phyloP scores from a whole-genome alignment of 192 early-diverging fungal species.

The Funneliformis mosseae region DNA sequence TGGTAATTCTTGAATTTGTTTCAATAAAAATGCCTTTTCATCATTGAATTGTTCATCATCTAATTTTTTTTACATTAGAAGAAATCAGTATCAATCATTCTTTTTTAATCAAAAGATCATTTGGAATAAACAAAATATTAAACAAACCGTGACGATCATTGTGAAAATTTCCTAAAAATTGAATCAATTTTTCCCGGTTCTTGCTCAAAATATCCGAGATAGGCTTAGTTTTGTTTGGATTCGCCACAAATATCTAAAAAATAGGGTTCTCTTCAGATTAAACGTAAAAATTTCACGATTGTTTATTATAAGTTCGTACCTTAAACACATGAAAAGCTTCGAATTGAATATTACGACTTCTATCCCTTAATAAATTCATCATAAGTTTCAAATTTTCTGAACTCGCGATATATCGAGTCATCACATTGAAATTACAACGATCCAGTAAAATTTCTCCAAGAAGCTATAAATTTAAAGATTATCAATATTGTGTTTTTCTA shows the following conservation, averaged over 20 bases:
- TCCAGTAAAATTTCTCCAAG: slow-evolving; percentile 97
- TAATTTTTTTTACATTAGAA: slow-evolving; percentile 35
- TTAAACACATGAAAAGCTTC: slow-evolving; percentile 99
- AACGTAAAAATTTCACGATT: neutral
- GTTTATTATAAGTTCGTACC: slow-evolving; percentile 45
- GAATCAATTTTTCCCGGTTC: slow-evolving; percentile 88
- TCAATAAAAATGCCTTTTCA: slow-evolving; percentile 95
- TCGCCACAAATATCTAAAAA: slow-evolving; percentile 92
- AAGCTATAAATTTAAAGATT: slow-evolving; percentile 53
- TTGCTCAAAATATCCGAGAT: slow-evolving; percentile 90
- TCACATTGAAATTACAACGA: slow-evolving; percentile 91
- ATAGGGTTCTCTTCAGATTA: neutral
- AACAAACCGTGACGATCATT: slow-evolving; percentile 89
- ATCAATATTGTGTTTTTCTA: neutral
- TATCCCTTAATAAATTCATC: slow-evolving; percentile 96
- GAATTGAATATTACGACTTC: slow-evolving; percentile 98
- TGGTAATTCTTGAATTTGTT: slow-evolving; percentile 72
- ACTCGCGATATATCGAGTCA: slow-evolving; percentile 92
- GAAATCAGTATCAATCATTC: neutral
- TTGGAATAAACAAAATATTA: neutral
- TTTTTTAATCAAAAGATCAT: neutral
- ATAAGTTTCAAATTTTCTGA: slow-evolving; percentile 95
- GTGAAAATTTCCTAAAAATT: slow-evolving; percentile 89
- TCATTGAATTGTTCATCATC: slow-evolving; percentile 99
- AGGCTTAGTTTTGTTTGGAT: slow-evolving; percentile 93